A percentile compares a stretch with the other conserved stretches of the same genome.
phyloP scores from a whole-genome alignment of 2,329 filamentous ascomycete species.

The Venturiaceae sp. region DNA sequence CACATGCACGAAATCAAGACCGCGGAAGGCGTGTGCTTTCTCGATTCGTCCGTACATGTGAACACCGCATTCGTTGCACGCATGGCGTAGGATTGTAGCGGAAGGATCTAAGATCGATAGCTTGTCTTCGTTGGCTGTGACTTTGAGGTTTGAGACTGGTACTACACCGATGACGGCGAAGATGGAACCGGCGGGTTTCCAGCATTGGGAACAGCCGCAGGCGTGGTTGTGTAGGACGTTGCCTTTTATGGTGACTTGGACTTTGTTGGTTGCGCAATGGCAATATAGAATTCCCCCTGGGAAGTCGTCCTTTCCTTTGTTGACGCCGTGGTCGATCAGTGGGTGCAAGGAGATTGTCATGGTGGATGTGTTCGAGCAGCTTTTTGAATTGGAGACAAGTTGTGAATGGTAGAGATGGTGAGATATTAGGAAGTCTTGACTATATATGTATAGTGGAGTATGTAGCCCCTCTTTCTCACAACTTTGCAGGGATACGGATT shows the following conservation, averaged over 20 bases:
- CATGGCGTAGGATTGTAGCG: slow-evolving; percentile 52
- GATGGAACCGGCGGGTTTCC: slow-evolving; percentile 54
- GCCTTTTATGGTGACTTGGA: slow-evolving; percentile 47
- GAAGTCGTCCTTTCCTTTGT: not conserved
- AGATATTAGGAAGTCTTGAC: no score
- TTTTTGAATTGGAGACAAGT: no score
- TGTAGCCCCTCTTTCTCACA: not conserved
- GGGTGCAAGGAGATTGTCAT: not conserved
- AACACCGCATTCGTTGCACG: slow-evolving; percentile 51
- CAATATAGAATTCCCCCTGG: slow-evolving; percentile 24
- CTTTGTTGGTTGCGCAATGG: slow-evolving; percentile 45
- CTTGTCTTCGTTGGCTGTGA: slow-evolving; percentile 50
- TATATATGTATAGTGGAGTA: no score
- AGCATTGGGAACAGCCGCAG: slow-evolving; percentile 64
- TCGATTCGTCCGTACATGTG: slow-evolving; percentile 58
- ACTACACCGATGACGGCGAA: slow-evolving; percentile 57
- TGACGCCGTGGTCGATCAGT: not conserved
- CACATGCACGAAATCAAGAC: slow-evolving; percentile 58
- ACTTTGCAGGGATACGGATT: not conserved
- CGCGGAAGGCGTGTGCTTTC: slow-evolving; percentile 55
- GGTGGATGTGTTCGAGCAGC: no score
- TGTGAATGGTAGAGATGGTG: no score
- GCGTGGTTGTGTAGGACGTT: slow-evolving; percentile 61
- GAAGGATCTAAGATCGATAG: slow-evolving; percentile 44
- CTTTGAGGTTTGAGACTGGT: slow-evolving; percentile 42